phyloP scores from a whole-genome alignment of 305 asterid genomes.

The Plantago coronopus region DNA sequence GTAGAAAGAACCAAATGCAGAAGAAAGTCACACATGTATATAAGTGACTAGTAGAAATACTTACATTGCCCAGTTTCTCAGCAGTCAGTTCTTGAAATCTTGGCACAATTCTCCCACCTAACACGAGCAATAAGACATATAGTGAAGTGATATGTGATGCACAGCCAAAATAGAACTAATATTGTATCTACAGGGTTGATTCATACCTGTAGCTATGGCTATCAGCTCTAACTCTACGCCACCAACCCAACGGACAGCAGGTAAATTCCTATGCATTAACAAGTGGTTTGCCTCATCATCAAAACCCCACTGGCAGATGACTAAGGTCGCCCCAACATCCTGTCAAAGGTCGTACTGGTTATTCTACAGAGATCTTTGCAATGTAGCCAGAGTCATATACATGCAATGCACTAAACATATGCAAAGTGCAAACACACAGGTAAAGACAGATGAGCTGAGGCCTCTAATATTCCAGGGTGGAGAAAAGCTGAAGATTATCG shows the following conservation, averaged over 20 bases:
- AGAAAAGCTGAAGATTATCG: too few relatives aligned
- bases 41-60: conserved; percentile 4
- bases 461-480: too few relatives aligned
- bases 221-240: conserved; percentile 93
- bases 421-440: not conserved
- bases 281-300: conserved; percentile 98
- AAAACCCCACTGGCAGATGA: conserved; percentile 97
- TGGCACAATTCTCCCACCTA: conserved; percentile 98
- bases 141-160: too few relatives aligned
- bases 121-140: conserved; percentile 5
- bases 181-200: conserved; percentile 19
- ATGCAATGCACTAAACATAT: conserved; percentile 9
- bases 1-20: not conserved
- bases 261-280: conserved; percentile 80
- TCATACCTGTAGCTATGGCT: conserved; percentile 90
- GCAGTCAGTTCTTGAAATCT: conserved; percentile 92
- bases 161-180: too few relatives aligned
- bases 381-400: conserved; percentile 11
- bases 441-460: not conserved
- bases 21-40: not conserved
- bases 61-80: conserved; percentile 80
- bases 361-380: not conserved
- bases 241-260: conserved; percentile 98
- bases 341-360: conserved; percentile 29
- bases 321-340: conserved; percentile 95